Percentiles rank a stretch among this genome's conserved stretches.
These are phyloP conservation scores for Dimargaris cristalligena DNA, from an alignment of 192 early-diverging fungal genomes.

Conservation along the genomic window DNA sequence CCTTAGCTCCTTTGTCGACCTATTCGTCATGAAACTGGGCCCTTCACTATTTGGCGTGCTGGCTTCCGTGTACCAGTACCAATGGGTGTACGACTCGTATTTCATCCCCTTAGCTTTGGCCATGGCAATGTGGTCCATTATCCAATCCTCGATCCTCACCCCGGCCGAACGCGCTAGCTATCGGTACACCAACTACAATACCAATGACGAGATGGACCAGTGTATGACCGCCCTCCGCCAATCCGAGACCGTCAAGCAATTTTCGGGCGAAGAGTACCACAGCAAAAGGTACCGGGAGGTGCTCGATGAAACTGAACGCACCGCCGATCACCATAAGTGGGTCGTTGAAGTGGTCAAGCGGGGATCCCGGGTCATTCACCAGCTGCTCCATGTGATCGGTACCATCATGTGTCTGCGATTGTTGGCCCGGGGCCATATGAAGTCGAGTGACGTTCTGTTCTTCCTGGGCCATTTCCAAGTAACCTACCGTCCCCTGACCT, in stretches of 20 bases:
- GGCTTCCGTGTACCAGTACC: slow-evolving; percentile 15
- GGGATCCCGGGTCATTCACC: background rate
- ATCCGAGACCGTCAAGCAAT: background rate
- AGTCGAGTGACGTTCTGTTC: background rate
- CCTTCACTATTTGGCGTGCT: slow-evolving; percentile 3
- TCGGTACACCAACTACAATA: background rate
- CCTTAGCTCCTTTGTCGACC: background rate
- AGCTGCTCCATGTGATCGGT: background rate
- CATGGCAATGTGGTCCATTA: slow-evolving; percentile 16
- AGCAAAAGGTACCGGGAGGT: background rate
- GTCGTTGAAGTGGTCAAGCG: background rate
- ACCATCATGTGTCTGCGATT: background rate
- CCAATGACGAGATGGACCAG: background rate
- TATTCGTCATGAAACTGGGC: background rate
- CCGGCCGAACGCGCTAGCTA: background rate
- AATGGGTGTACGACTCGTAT: background rate
- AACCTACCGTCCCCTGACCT: background rate
- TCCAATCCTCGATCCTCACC: background rate
- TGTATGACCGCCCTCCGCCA: background rate
- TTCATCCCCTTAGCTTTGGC: slow-evolving; percentile 15
- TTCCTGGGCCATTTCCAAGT: background rate
- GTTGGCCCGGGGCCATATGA: background rate
- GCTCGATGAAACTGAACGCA: background rate
- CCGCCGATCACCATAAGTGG: background rate
- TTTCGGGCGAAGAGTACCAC: background rate